Evolutionary conservation across 805 yeast genomes (phyloP).

Genomic region (Zygoascus bituminiphila): DNA sequence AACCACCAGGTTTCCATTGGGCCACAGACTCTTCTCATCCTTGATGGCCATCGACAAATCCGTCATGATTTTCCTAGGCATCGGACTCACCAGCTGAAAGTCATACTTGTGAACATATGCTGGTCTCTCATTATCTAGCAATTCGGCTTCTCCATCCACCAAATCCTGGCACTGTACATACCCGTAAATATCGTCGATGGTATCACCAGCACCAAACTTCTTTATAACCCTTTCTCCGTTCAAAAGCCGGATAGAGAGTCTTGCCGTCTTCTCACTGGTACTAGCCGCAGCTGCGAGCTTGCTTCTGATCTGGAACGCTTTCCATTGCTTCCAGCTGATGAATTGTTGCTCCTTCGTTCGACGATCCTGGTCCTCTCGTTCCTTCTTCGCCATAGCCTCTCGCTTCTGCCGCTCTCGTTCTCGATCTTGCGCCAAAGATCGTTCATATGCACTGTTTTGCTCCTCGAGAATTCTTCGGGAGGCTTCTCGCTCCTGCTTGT

Average conservation of each 20-base stretch:
- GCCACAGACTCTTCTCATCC: conserved; percentile 45
- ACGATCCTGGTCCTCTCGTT: conserved; percentile 13
- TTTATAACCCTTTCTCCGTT: conserved; percentile 52
- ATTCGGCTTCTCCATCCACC: conserved; percentile 8
- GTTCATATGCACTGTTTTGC: conserved; percentile 72
- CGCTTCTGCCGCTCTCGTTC: conserved; percentile 30
- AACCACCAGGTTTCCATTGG: conserved; percentile 56
- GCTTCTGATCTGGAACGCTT: conserved; percentile 27
- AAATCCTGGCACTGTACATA: conserved; percentile 47
- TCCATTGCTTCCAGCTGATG: conserved; percentile 44
- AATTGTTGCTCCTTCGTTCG: conserved; percentile 16
- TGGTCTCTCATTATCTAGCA: conserved; percentile 26
- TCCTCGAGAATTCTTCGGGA: conserved; percentile 53
- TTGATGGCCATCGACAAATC: conserved; percentile 24
- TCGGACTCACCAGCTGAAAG: conserved; percentile 47
- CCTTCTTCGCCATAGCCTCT: conserved; percentile 19
- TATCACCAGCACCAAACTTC: conserved; percentile 38
- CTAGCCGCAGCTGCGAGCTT: conserved; percentile 1
- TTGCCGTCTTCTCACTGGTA: conserved; percentile 35
- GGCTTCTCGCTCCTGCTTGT: conserved; percentile 49
- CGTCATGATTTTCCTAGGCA: conserved; percentile 44
- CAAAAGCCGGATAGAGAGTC: conserved; percentile 61
- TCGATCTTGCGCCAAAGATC: conserved; percentile 62
- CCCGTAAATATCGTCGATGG: conserved; percentile 61
- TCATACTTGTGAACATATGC: conserved; percentile 39